phyloP scores from a whole-genome alignment of 148 eudicot genomes.

The Fallopia convolvulus region DNA sequence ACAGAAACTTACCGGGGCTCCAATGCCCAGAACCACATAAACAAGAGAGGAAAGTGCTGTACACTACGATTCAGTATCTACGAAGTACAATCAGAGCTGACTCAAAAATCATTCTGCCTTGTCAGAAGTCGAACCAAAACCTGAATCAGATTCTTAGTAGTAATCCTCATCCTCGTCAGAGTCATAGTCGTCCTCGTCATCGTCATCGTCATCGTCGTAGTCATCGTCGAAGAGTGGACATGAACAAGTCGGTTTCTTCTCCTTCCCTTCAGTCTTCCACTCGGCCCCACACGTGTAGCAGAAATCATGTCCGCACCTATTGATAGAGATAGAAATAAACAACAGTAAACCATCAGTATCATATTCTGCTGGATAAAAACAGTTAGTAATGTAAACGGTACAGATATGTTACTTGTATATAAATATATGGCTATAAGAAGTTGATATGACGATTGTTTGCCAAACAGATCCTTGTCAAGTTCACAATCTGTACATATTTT shows the following conservation, averaged over 20 bases:
- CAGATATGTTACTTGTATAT: background rate
- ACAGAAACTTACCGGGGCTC: no score
- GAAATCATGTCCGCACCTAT: conserved; percentile 13
- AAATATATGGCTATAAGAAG: background rate
- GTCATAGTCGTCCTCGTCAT: conserved; percentile 16
- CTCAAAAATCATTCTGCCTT: background rate
- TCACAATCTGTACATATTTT: no score
- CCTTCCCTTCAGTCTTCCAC: background rate
- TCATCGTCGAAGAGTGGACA: conserved; percentile 18
- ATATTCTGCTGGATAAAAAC: background rate
- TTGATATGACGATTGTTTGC: background rate
- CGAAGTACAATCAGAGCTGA: background rate
- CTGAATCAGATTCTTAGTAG: conserved; percentile 5
- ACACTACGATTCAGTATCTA: background rate
- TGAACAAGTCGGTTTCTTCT: conserved; percentile 12
- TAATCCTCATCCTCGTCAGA: conserved; percentile 12
- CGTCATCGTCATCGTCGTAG: conserved; percentile 20
- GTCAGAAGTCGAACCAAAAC: background rate
- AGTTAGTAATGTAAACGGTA: background rate
- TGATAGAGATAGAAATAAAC: background rate
- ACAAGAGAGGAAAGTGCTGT: no score
- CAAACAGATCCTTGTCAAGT: background rate
- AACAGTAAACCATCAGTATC: background rate
- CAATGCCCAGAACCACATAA: no score
- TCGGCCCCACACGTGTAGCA: conserved; percentile 16